Evolutionary conservation across 228 moss, liverwort and hornwort species (phyloP).

Genomic region (Sphagnum fallax): DNA sequence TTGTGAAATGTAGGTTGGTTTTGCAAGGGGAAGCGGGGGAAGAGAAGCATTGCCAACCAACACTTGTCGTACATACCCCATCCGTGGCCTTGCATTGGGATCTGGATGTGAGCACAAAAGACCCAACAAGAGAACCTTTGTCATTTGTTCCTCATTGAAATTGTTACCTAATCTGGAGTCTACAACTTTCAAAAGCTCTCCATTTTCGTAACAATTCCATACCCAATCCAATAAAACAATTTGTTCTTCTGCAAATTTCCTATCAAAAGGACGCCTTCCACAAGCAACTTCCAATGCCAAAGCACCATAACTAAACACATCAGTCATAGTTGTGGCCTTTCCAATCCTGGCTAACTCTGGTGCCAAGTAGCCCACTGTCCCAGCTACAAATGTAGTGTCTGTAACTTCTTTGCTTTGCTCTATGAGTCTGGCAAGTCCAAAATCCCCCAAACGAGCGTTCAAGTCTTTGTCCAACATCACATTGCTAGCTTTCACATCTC

Average conservation of each 20-base stretch:
- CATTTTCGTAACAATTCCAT: conserved; percentile 29
- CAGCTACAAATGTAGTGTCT: conserved; percentile 45
- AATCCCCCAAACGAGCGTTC: conserved; percentile 28
- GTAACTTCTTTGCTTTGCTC: conserved; percentile 38
- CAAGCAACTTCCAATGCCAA: conserved; percentile 38
- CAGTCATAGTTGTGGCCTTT: conserved; percentile 45
- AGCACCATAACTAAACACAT: conserved; percentile 46
- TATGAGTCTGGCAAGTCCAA: conserved; percentile 40
- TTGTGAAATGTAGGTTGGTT: no score
- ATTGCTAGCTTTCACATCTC: conserved; percentile 49
- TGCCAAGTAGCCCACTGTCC: conserved; percentile 47
- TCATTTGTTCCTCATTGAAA: neutral
- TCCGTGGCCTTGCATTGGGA: no score
- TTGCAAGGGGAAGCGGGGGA: no score
- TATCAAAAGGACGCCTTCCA: conserved; percentile 18
- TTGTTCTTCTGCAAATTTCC: conserved; percentile 5
- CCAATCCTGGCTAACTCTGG: conserved; percentile 46
- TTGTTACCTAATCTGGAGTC: conserved; percentile 8
- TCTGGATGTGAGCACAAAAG: no score
- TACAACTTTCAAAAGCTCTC: conserved; percentile 10
- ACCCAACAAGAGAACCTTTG: no score
- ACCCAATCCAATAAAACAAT: conserved; percentile 28
- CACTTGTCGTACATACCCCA: no score
- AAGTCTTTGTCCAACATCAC: conserved; percentile 39
- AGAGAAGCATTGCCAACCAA: no score